Evolutionary conservation across 768 basidiomycete genomes (phyloP), one percentile per base, ranked within the genome.

Genomic region (Tylopilus plumbeoviolaceoides): DNA sequence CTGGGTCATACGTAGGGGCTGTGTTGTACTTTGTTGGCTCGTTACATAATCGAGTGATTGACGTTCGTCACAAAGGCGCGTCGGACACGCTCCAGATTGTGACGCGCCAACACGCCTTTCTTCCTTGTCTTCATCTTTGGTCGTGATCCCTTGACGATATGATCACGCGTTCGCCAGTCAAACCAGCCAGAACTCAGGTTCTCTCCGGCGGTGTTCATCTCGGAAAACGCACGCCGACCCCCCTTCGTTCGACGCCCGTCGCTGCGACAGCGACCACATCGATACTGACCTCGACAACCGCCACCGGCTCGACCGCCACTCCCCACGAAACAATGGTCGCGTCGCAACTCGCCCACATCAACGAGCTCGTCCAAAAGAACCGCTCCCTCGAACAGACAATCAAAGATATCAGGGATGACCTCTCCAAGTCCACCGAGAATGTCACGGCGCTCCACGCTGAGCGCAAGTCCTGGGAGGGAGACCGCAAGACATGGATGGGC

Each of bases 311-410:
- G 30, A 67, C 55, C 8, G 40, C 66, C 41, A 67, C 69, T 49
- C 76, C 68, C 33, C 66, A 67, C 39, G 73, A 73, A 28, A 75
- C 82, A 21, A 73, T 87, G 60, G 80, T 81, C 56, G 74, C 81
- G 23, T 77, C 83, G 5, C 80, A 85, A 64, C 82, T 82, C 54
- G 69, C 75, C 3, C 87, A 89, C 64, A 87, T 91, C 46, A 78
- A 84, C 45, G 85, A 90, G 40, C 79, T 91, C 48, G 84, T 88
- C 3, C 79, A 85, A 57, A 76, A 82, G 56, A 85, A 80, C 61
- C 81, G 81, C 23, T 79, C 78, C 0, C 76, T 87, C 48, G 85
- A 87, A 51, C 78, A 83, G 54, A 77, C 77, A 5, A 76, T 78
- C 66, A 78, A 78, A 59, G 80, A 77, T 41, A 76, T 88, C 33